phyloP scores from a whole-genome alignment of 148 eudicot genomes.

The Vaccinium vitisidaea region DNA sequence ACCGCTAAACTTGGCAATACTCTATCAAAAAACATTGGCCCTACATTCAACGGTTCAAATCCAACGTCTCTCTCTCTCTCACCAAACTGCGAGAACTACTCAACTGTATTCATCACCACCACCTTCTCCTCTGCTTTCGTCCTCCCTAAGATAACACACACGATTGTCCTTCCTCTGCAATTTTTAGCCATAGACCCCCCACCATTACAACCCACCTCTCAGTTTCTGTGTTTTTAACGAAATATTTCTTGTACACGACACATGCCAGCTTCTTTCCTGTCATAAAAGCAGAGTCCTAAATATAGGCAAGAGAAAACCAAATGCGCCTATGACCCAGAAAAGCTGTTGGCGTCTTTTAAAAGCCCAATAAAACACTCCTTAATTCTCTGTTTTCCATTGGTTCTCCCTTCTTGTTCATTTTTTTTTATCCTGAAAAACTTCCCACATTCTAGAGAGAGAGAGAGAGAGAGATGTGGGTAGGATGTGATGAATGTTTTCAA shows the following conservation, averaged over 20 bases:
- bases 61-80: slow-evolving; percentile 12
- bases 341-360: neutral
- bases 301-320: neutral
- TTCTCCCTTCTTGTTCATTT: slow-evolving; percentile 6
- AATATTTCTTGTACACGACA: neutral
- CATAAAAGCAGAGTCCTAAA: neutral
- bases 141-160: neutral
- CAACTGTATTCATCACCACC: neutral
- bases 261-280: neutral
- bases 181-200: slow-evolving; percentile 9
- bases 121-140: neutral
- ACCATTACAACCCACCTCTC: neutral
- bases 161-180: neutral
- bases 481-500: neutral
- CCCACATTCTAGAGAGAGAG: neutral
- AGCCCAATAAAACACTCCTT: neutral
- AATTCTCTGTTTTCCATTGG: neutral
- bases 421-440: neutral
- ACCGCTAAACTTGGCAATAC: slow-evolving; percentile 22
- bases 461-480: slow-evolving; percentile 4
- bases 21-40: slow-evolving; percentile 12
- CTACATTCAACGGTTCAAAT: slow-evolving; percentile 26
- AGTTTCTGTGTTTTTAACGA: neutral
- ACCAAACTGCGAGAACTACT: slow-evolving; percentile 7
- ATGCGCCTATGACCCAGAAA: neutral